Percentiles rank a stretch among this genome's conserved stretches.
phyloP scores from a whole-genome alignment of 768 basidiomycete genomes.

The Collybia sordida region DNA sequence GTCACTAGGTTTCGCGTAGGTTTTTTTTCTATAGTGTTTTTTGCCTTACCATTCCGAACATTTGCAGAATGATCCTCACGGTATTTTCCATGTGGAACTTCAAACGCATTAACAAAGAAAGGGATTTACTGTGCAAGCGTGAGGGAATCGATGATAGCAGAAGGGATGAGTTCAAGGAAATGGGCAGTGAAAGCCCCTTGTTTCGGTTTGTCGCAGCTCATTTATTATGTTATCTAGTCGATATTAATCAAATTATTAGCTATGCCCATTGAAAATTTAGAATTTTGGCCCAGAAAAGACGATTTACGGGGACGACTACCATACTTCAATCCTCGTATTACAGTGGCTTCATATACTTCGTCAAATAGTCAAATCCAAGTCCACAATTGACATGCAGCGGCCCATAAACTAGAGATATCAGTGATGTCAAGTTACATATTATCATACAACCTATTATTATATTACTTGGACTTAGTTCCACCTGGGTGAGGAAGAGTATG shows the following conservation, averaged over 20 bases:
- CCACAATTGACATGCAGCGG: too few species aligned
- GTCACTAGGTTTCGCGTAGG: slow-evolving; percentile 32
- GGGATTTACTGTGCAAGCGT: slow-evolving; percentile 40
- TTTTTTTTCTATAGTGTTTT: not conserved
- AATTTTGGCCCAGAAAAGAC: too few species aligned
- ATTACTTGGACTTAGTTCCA: too few species aligned
- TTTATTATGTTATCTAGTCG: not conserved
- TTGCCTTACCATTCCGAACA: not conserved
- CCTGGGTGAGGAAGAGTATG: too few species aligned
- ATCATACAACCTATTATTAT: too few species aligned
- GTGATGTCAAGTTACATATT: too few species aligned
- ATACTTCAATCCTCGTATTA: too few species aligned
- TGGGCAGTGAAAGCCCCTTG: slow-evolving; percentile 56
- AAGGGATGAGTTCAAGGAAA: slow-evolving; percentile 39
- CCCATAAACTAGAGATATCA: too few species aligned
- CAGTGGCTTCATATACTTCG: too few species aligned
- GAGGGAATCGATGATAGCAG: slow-evolving; percentile 40
- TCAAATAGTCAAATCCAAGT: too few species aligned
- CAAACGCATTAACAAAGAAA: slow-evolving; percentile 45
- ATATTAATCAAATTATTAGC: not conserved
- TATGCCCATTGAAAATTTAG: not conserved
- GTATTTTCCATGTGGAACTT: slow-evolving; percentile 47
- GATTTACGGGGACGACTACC: too few species aligned
- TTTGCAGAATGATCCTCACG: slow-evolving; percentile 30
- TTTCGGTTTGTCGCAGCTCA: slow-evolving; percentile 38